Evolutionary conservation across 2,329 filamentous ascomycete genomes (phyloP), one percentile per base, ranked within the genome.

Genomic region (Pseudocercospora vitis): DNA sequence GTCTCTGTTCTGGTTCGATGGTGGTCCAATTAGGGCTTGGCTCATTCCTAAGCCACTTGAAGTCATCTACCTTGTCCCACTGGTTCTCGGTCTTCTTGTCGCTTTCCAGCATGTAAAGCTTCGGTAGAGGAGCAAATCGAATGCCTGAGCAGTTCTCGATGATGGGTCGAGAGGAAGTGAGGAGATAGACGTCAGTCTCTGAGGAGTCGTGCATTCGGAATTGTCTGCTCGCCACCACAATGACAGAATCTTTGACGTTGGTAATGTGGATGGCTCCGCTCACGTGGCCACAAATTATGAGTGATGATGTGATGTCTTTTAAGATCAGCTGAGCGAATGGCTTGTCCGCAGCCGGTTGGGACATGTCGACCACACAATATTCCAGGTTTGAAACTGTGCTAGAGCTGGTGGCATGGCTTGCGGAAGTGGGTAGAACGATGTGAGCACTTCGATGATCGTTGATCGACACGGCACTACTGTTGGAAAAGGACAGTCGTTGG

Each of bases 1-100:
- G 50, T 29, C 63, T 62, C 53, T 63, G 52, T n/a, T 85, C 75
- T 1, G 76, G 76, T 48, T 83, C 79, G 1, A 97, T 63, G 2
- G 89, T 72, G 28, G 77, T 82, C 90, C 92, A 99, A 68, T 99
- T 91, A 2, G 94, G 94, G 67, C 89, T 96, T 24, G 83, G 83
- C 53, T 88, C 89, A 12, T 82, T 79, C 71, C 91, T 95, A 59
- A 96, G 81, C 94, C 94, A 97, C 73, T 95, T 95, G 78, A 99
- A 99, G 70, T 99, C 94, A 70, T 97, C 89, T 12, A 97, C 88
- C 65, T 94, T 84, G 63, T 91, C 81, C 89, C 90, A 99, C 64
- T 87, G 82, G 68, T 95, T 92, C 50, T 68, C 58, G 24, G 63
- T 59, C 2, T 65, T 61, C 1, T 47, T 44, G 24, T 68, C 67